phyloP scores from a whole-genome alignment of 345 rosid species.

The Arabidopsis arenosa region DNA sequence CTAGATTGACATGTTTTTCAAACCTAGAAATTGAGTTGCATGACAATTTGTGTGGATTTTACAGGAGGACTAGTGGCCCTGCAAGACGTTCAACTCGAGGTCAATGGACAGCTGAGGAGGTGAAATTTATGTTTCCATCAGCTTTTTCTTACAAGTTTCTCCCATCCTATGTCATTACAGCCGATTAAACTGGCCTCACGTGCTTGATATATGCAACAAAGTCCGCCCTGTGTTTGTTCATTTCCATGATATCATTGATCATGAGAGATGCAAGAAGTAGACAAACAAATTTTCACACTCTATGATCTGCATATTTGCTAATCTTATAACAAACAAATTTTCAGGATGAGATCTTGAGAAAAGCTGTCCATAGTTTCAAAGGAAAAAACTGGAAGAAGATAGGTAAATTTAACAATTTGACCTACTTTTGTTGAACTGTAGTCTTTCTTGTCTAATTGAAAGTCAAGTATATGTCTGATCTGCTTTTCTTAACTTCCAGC shows the following conservation, averaged over 20 bases:
- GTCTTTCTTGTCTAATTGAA: constrained; percentile 5
- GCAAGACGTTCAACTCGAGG: constrained; percentile 97
- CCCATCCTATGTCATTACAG: not conserved
- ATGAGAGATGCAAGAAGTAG: constrained; percentile 15
- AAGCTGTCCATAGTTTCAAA: constrained; percentile 93
- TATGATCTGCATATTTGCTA: constrained; percentile 16
- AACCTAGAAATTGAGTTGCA: not conserved
- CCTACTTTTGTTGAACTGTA: not conserved
- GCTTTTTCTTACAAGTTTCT: not conserved
- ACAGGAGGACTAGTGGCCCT: constrained; percentile 96
- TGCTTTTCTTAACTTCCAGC: constrained; percentile 59
- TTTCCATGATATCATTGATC: constrained; percentile 22
- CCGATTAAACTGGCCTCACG: constrained; percentile 4
- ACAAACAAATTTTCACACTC: not conserved
- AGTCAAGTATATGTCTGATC: constrained; percentile 44
- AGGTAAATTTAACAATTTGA: constrained; percentile 51
- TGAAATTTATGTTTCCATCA: constrained; percentile 39
- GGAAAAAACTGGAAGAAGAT: constrained; percentile 99
- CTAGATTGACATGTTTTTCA: constrained; percentile 6
- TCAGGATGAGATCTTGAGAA: constrained; percentile 91
- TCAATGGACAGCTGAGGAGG: constrained; percentile 99
- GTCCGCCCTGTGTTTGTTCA: constrained; percentile 12
- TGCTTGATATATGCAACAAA: not conserved
- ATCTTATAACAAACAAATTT: constrained; percentile 20
- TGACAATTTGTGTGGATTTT: constrained; percentile 31